These are phyloP conservation scores for Nannizziopsis barbatae DNA, from an alignment of 2,329 filamentous ascomycete species.

Conservation along the genomic window DNA sequence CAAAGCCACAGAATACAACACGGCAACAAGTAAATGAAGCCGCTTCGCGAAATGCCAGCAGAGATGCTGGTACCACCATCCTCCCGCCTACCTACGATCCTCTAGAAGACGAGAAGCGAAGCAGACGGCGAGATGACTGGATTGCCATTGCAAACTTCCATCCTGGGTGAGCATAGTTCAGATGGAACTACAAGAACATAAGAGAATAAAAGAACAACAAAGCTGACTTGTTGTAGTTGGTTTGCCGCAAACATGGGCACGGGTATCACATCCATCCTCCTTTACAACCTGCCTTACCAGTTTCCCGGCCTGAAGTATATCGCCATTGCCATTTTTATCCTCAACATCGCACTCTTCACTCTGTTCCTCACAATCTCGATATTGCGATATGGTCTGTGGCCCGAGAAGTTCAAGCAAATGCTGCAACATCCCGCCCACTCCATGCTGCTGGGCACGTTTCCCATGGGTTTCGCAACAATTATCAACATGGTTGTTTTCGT, in stretches of 20 bases:
- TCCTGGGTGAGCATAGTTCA: constrained; percentile 11
- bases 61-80: neutral
- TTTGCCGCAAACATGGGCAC: constrained; percentile 56
- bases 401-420: constrained; percentile 53
- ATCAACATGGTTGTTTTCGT: constrained; percentile 51
- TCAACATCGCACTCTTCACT: constrained; percentile 50
- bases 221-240: constrained; percentile 29
- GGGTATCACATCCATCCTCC: constrained; percentile 53
- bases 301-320: constrained; percentile 48
- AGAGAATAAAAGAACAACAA: neutral
- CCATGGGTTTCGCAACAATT: constrained; percentile 55
- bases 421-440: constrained; percentile 53
- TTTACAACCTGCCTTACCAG: constrained; percentile 53
- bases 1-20: too few relatives aligned
- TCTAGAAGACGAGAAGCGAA: neutral
- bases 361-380: constrained; percentile 45
- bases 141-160: constrained; percentile 16
- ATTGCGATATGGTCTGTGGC: constrained; percentile 51
- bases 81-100: neutral
- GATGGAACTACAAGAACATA: neutral
- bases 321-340: constrained; percentile 48
- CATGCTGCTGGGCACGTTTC: constrained; percentile 53
- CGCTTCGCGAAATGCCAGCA: neutral
- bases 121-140: constrained; percentile 13
- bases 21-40: neutral